Conservation (phyloP, 2,329 filamentous ascomycete species). For the Colletotrichum sp. region DNA sequence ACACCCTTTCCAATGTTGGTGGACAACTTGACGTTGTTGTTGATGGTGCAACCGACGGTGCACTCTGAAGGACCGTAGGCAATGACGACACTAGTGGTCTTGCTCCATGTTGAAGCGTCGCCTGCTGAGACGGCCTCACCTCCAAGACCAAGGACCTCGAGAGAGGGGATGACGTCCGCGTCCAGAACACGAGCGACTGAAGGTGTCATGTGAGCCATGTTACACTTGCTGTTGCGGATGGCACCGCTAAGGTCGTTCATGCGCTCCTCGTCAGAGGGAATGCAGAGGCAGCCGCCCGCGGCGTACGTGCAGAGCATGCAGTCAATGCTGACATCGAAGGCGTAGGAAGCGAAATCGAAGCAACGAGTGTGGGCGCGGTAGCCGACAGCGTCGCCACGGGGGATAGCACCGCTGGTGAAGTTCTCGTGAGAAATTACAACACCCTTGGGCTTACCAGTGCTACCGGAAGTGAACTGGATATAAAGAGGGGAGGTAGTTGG, state of each 20-base stretch:
- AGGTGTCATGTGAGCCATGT: slow-evolving; percentile 57
- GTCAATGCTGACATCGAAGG: slow-evolving; percentile 60
- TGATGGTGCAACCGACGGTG: slow-evolving; percentile 56
- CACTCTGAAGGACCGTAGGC: slow-evolving; percentile 61
- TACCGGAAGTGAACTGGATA: slow-evolving; percentile 70
- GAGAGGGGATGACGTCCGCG: slow-evolving; percentile 47
- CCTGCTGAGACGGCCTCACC: slow-evolving; percentile 58
- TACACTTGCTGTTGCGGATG: slow-evolving; percentile 47
- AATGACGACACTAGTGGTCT: slow-evolving; percentile 51
- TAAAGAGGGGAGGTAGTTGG: slow-evolving; percentile 50
- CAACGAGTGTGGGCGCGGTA: slow-evolving; percentile 46
- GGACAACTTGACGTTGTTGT: slow-evolving; percentile 44
- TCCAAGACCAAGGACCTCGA: slow-evolving; percentile 53
- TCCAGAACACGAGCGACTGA: slow-evolving; percentile 54
- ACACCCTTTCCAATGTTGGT: slow-evolving; percentile 54
- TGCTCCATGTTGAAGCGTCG: slow-evolving; percentile 53
- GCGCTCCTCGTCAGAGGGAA: slow-evolving; percentile 58
- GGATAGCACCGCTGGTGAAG: slow-evolving; percentile 49
- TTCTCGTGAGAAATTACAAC: slow-evolving; percentile 57
- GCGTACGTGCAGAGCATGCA: slow-evolving; percentile 60
- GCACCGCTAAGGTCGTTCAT: slow-evolving; percentile 55
- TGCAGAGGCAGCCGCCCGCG: slow-evolving; percentile 54
- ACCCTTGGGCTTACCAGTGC: slow-evolving; percentile 68
- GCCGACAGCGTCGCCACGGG: slow-evolving; percentile 45
- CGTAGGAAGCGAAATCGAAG: slow-evolving; percentile 56